Conservation (phyloP, 1,284 basidiomycete genomes). For the Leccinum pallidistipes region DNA sequence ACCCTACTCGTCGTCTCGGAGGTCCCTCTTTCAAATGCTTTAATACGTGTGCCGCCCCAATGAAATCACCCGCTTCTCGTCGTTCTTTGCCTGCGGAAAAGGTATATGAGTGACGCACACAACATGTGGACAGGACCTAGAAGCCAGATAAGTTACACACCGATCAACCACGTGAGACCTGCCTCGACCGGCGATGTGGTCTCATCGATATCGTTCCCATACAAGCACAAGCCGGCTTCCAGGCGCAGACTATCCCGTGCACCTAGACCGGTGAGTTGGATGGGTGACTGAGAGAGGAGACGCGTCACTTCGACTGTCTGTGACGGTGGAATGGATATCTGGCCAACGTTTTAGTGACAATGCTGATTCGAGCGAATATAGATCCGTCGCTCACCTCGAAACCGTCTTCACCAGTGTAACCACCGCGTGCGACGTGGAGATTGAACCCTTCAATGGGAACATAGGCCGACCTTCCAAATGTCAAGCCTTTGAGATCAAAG, state of each 20-base stretch:
- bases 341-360: constrained; percentile 2
- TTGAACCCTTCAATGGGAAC: constrained; percentile 77
- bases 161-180: constrained; percentile 90
- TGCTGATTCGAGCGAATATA: not conserved
- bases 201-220: constrained; percentile 94
- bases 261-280: constrained; percentile 89
- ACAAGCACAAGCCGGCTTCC: constrained; percentile 98
- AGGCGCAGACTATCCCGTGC: constrained; percentile 92
- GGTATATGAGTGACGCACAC: not conserved
- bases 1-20: constrained; percentile 77
- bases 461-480: constrained; percentile 81
- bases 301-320: constrained; percentile 74
- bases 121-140: not conserved
- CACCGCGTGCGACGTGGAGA: constrained; percentile 92
- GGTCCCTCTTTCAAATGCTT: constrained; percentile 84
- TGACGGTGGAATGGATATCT: constrained; percentile 90
- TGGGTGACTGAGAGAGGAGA: constrained; percentile 69
- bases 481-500: constrained; percentile 70
- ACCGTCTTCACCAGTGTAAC: constrained; percentile 98
- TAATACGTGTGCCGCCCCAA: constrained; percentile 80
- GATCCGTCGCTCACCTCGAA: constrained; percentile 70
- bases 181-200: constrained; percentile 87
- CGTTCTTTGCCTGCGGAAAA: constrained; percentile 72
- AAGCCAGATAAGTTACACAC: constrained; percentile 38
- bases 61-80: constrained; percentile 70